Evolutionary conservation across 352 stramenopile genomes (phyloP), one percentile per base, ranked within the genome.

Genomic region (Phytophthora boehmeriae): DNA sequence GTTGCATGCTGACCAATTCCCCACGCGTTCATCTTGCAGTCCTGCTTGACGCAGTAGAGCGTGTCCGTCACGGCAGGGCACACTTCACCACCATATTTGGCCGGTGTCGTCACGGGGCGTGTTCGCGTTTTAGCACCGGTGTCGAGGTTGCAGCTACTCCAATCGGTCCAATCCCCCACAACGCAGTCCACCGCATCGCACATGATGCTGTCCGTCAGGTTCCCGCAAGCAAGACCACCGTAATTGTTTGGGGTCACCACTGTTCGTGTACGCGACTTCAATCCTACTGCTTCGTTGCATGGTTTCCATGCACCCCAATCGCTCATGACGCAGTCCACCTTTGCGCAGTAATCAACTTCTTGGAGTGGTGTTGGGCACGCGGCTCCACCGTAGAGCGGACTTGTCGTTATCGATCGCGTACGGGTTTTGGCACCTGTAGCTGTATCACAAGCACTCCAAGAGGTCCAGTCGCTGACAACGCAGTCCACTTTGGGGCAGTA

Each of bases 21-120:
- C 72, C 73, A 91, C 4, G 72, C 63, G 63, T 73, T 80, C 27
- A 90, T 44, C 30, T 74, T 55, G 32, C 81, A 90, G 57, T 89
- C 43, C 17, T 80, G 65, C 27, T 57, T 59, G 8, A 27, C 53
- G 61, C 77, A 87, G 11, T 70, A 64, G 8, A 66, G 19, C 0
- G 54, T 51, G 10, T 87, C 52, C 16, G 59, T 54, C 6, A 68
- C 23, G 1, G 54, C 23, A 2, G 64, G 69, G 13, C 77, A 84
- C 0, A 23, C 55, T 1, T 17, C 19, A 1, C 62, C 77, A 8
- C 59, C 66, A 32, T 82, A 86, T 19, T 68, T 56, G 1, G 60
- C 22, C 10, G 48, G 1, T 0, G 71, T 64, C 0, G 57, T 8
- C 6, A 88, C 51, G 6, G 46, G 28, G 0, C 78, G 73, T 2